phyloP scores from a whole-genome alignment of 2,329 filamentous ascomycete species.

The Sporothrix pseudoabietina region DNA sequence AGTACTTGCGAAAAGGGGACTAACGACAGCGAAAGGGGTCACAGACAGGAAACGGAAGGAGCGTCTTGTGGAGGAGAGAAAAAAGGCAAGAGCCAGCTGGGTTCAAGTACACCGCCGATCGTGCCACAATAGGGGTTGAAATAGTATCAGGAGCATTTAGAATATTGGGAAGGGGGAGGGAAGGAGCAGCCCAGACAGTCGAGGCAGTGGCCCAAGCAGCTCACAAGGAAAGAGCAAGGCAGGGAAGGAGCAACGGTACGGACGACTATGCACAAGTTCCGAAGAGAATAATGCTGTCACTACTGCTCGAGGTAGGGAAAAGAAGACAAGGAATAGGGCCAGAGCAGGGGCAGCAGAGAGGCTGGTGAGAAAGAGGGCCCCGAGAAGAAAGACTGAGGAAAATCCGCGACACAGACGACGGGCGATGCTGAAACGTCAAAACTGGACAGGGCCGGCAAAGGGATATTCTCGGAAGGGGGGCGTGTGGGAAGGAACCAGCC shows the following conservation, averaged over 20 bases:
- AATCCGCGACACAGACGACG: conserved; percentile 39
- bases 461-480: conserved; percentile 26
- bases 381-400: conserved; percentile 23
- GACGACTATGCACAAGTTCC: conserved; percentile 3
- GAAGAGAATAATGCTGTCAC: not conserved
- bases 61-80: conserved; percentile 17
- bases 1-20: conserved; percentile 27
- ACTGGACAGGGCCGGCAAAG: conserved; percentile 35
- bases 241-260: not conserved
- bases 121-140: conserved; percentile 31
- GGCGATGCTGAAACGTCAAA: conserved; percentile 40
- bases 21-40: conserved; percentile 19
- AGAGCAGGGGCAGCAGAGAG: not conserved
- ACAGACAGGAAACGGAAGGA: conserved; percentile 26
- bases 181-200: conserved; percentile 16
- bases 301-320: not conserved
- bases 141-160: conserved; percentile 11
- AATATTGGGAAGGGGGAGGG: conserved; percentile 13
- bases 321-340: not conserved
- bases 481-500: conserved; percentile 21
- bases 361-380: conserved; percentile 4
- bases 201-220: conserved; percentile 7
- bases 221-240: not conserved
- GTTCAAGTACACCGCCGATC: conserved; percentile 28
- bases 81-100: conserved; percentile 20